Percentiles rank a stretch among this genome's conserved stretches.
Evolutionary conservation across 2,329 filamentous ascomycete species (phyloP).

Genomic region (Aspergillus udagawae): DNA sequence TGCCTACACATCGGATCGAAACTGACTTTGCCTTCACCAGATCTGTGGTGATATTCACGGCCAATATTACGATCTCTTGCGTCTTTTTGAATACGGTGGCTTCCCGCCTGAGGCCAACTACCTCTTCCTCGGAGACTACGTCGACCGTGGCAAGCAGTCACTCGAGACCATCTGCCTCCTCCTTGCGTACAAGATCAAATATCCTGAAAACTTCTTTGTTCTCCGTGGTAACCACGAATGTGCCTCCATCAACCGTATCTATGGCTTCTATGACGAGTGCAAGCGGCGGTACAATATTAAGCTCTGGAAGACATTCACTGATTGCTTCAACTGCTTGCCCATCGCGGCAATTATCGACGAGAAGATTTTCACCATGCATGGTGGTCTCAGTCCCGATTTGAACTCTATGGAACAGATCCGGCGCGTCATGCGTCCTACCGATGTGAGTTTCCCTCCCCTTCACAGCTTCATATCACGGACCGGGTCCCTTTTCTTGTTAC

Average conservation of each 20-base stretch:
- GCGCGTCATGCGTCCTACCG: slow-evolving; percentile 96
- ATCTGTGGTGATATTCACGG: slow-evolving; percentile 99
- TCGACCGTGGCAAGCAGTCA: slow-evolving; percentile 98
- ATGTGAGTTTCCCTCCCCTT: slow-evolving; percentile 62
- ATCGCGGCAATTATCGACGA: slow-evolving; percentile 99
- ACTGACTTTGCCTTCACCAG: slow-evolving; percentile 47
- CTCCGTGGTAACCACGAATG: slow-evolving; percentile 98
- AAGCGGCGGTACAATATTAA: slow-evolving; percentile 99
- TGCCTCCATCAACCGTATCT: slow-evolving; percentile 97
- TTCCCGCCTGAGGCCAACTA: slow-evolving; percentile 99
- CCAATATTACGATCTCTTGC: slow-evolving; percentile 96
- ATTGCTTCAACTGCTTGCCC: slow-evolving; percentile 98
- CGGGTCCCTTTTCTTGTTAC: not conserved
- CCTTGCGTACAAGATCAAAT: slow-evolving; percentile 99
- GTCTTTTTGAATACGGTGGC: slow-evolving; percentile 96
- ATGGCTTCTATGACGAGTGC: slow-evolving; percentile 99
- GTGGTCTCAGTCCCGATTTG: slow-evolving; percentile 90
- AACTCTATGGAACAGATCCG: slow-evolving; percentile 99
- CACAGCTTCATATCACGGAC: slow-evolving; percentile 3
- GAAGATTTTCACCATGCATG: slow-evolving; percentile 99
- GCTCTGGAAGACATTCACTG: slow-evolving; percentile 99
- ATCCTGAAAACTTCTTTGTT: slow-evolving; percentile 99
- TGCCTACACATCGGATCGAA: not conserved
- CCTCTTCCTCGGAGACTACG: slow-evolving; percentile 98
- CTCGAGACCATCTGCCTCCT: slow-evolving; percentile 97